These are phyloP conservation scores for Ceratocystis cacaofunesta DNA, from an alignment of 2,329 filamentous ascomycete species.

Conservation along the genomic window DNA sequence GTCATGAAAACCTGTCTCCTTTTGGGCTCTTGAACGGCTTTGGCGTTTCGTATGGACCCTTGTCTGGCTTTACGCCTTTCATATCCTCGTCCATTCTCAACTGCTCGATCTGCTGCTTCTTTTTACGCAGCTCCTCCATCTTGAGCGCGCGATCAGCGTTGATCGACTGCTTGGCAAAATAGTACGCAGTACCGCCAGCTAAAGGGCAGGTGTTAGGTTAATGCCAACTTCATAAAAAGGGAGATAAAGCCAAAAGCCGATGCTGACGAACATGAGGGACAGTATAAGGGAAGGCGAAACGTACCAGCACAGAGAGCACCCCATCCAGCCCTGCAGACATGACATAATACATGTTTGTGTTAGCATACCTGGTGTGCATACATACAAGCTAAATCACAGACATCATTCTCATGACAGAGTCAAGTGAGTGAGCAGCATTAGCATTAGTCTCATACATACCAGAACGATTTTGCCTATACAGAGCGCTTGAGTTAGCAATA, in stretches of 20 bases:
- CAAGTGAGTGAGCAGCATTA: background rate
- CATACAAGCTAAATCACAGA: background rate
- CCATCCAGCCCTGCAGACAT: constrained; percentile 63
- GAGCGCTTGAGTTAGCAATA: constrained; percentile 14
- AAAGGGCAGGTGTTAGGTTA: background rate
- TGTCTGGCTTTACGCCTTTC: constrained; percentile 23
- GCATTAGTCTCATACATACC: constrained; percentile 28
- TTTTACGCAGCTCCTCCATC: constrained; percentile 49
- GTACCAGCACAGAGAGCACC: constrained; percentile 71
- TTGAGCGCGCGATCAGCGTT: constrained; percentile 71
- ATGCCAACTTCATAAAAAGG: background rate
- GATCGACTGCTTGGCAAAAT: constrained; percentile 88
- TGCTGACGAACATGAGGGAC: background rate
- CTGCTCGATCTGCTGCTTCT: constrained; percentile 38
- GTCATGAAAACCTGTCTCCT: constrained; percentile 70
- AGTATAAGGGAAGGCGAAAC: constrained; percentile 21
- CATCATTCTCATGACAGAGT: background rate
- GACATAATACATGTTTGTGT: constrained; percentile 1
- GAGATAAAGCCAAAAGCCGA: background rate
- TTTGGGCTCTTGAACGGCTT: constrained; percentile 63
- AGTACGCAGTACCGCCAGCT: constrained; percentile 87
- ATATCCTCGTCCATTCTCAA: constrained; percentile 11
- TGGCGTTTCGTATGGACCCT: constrained; percentile 56
- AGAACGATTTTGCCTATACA: constrained; percentile 48
- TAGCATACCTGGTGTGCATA: background rate